These are phyloP conservation scores for Rhizomucor miehei DNA, from an alignment of 371 early-diverging fungal species.

Conservation along the genomic window DNA sequence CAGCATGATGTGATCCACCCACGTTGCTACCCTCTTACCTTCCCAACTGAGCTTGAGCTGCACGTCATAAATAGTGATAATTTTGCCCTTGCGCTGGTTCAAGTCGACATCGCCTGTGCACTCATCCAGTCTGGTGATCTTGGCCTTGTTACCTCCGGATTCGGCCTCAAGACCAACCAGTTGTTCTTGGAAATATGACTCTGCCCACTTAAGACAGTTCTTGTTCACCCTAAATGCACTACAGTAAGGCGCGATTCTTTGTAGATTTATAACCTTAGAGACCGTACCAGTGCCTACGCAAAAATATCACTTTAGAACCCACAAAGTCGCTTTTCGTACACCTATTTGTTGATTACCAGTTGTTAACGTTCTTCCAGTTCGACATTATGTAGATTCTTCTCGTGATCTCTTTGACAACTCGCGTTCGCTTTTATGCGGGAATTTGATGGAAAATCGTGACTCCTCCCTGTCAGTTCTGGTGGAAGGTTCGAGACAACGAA, in stretches of 20 bases:
- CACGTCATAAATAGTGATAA: constrained; percentile 84
- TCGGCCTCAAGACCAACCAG: constrained; percentile 50
- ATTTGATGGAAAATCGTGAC: neutral
- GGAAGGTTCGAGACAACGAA: too few relatives aligned
- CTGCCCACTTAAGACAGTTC: constrained; percentile 83
- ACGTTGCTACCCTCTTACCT: constrained; percentile 35
- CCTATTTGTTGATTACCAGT: constrained; percentile 34
- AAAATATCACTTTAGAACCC: neutral
- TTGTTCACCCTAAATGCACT: constrained; percentile 73
- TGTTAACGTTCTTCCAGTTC: constrained; percentile 77
- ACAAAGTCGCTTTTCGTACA: neutral
- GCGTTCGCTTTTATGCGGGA: neutral
- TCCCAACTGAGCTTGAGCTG: constrained; percentile 67
- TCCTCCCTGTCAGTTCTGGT: neutral
- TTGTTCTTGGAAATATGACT: constrained; percentile 57
- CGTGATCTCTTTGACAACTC: constrained; percentile 7
- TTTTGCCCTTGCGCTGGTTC: constrained; percentile 86
- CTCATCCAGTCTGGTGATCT: constrained; percentile 52
- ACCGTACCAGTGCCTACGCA: constrained; percentile 6
- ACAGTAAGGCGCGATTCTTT: neutral
- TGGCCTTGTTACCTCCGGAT: constrained; percentile 46
- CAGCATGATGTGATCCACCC: neutral
- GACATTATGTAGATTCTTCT: constrained; percentile 15
- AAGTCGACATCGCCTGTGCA: constrained; percentile 80
- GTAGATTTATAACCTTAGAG: neutral